Base-by-base conservation (phyloP, 805 yeast species). In the Candida parachauliodes region DNA sequence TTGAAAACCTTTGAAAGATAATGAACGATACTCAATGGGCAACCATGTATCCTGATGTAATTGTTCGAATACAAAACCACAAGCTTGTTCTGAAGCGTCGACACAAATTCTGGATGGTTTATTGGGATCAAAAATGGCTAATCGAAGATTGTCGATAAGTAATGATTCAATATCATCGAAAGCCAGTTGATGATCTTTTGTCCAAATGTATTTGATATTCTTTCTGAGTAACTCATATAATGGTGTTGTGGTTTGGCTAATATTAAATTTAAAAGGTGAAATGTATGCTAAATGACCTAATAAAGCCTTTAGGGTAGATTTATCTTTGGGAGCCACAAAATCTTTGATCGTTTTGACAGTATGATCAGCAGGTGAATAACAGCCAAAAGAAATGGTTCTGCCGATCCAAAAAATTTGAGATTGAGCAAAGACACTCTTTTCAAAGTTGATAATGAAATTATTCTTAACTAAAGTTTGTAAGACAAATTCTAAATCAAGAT, bases 51-150 rank as follows among this genome's bases (percentile, higher is more conserved):
- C 12, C 3, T 30, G 14, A 11, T 19, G 34, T 14, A 30, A 30
- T 19, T 30, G 34, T 14, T 30, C 25, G 6, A 30, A 30, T 8
- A 30, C 34, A 19, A 18, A 30, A 30, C 34, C 34, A 19, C 22
- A 19, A 17, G 34, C 34, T 15, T 11, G 8, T 10, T 19, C 12
- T 10, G 22, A 15, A 30, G 34, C 34, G 15, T 30, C 34, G 9
- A 30, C 34, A 3, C n/a, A 21, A 19, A 30, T 30, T 6, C 34
- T 10, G 5, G 34, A 30, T 8, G 34, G 25, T 19, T 4, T 16
- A 4, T 17, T 4, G 8, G 34, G 34, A 19, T 30, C 24, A 16
- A 14, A 28, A 28, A 8, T n/a, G 7, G 17, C 20, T 14, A 16
- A 19, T n/a, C 11, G 9, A 7, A 16, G 32, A n/a, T 28, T 2